Evolutionary conservation across 148 eudicot genomes (phyloP).

Genomic region (Simmondsia chinensis): DNA sequence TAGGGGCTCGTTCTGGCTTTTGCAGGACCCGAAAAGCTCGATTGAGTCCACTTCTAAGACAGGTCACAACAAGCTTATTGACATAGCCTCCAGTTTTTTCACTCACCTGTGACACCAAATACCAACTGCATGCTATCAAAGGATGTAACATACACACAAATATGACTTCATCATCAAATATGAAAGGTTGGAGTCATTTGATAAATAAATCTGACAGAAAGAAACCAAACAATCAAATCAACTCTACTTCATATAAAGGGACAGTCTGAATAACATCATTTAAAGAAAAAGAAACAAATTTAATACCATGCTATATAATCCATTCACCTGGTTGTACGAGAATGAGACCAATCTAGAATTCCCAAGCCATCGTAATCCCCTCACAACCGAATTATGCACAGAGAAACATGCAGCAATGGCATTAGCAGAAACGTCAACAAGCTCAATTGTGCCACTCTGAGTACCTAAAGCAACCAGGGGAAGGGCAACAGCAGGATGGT

Average conservation of each 20-base stretch:
- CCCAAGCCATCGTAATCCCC: conserved; percentile 98
- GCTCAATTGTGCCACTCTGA: conserved; percentile 79
- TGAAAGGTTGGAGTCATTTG: background rate
- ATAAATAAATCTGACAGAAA: background rate
- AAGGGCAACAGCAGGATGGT: conserved; percentile 90
- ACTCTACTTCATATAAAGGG: too few relatives aligned
- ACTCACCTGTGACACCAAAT: conserved; percentile 42
- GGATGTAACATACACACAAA: too few relatives aligned
- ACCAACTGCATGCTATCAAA: conserved; percentile 1
- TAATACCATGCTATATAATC: background rate
- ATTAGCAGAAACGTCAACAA: conserved; percentile 87
- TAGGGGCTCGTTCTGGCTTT: conserved; percentile 97
- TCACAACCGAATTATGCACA: conserved; percentile 62
- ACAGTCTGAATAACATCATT: too few relatives aligned
- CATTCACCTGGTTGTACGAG: conserved; percentile 69
- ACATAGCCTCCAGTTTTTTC: conserved; percentile 87
- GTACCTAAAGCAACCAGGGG: conserved; percentile 97
- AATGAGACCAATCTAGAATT: conserved; percentile 91
- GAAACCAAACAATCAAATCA: background rate
- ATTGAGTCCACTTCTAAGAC: conserved; percentile 89
- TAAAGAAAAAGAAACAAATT: background rate
- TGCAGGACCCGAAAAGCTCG: conserved; percentile 84
- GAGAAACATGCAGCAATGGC: conserved; percentile 80
- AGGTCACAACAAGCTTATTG: conserved; percentile 86
- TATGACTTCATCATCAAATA: too few relatives aligned